Base-by-base conservation (phyloP, 306 rosid genomes). In the Myrica gale region DNA sequence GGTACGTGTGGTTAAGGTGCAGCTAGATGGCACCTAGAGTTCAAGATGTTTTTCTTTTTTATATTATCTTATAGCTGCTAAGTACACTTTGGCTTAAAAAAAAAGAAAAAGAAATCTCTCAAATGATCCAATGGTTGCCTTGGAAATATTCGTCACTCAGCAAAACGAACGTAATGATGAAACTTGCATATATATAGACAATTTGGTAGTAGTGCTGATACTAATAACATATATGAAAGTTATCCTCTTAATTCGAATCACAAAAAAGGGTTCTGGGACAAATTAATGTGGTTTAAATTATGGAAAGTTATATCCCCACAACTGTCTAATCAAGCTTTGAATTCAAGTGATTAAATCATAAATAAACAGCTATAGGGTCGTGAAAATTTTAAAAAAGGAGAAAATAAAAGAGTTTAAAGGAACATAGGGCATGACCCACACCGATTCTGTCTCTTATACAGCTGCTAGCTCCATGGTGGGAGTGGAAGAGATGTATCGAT, bases 281-380 rank as follows among this genome's bases (percentile, higher is more conserved):
- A 68, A 52, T 23, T 23, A 23, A 76, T 81, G 84, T 58, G 83
- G 71, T 88, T 83, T 69, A 76, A 74, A 84, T 84, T 76, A 85
- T 82, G 76, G 84, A 53, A 78, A 85, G 84, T 74, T 77, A 37
- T 74, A 82, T 63, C 81, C 73, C 82, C 89, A 82, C 73, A 70
- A 75, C 47, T 74, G 87, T 84, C 89, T 85, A 78, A 87, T 91
- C 86, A 84, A 83, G 12, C 82, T 78, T 74, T 83, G 85, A 78
- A 58, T 37, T 84, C 53, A 42, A 45, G 17, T 1, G 9, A 43
- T n/a, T 54, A 54, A 12, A 61, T 65, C n/a, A 69, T 78, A 42
- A 47, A 73, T 48, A 71, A 55, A 57, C 63, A 21, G 41, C 11
- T 67, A 53, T 26, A 53, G 72, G 63, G 73, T 56, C 58, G 65